Percentiles rank a stretch among this genome's conserved stretches.
phyloP scores from a whole-genome alignment of 805 yeast genomes.

The Myxozyma vanderwaltii region DNA sequence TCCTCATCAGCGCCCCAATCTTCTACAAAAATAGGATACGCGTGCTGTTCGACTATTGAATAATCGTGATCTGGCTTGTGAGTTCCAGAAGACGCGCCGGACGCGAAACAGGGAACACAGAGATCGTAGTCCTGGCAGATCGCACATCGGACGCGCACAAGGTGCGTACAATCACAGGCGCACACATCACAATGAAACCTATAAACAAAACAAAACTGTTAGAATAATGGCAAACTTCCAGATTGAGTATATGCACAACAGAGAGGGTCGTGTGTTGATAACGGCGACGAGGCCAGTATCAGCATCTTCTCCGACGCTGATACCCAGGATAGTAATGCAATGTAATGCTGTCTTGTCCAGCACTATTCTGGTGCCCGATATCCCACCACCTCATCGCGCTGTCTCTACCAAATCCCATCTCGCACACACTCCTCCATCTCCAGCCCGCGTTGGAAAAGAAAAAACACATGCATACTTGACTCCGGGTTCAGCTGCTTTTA shows the following conservation, averaged over 20 bases:
- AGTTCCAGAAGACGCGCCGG: constrained; percentile 74
- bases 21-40: constrained; percentile 84
- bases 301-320: background rate
- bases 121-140: constrained; percentile 90
- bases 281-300: background rate
- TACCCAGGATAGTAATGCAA: background rate
- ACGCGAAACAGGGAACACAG: constrained; percentile 96
- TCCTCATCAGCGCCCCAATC: constrained; percentile 98
- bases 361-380: background rate
- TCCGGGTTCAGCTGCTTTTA: constrained; percentile 44
- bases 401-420: too few species aligned
- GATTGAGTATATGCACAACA: background rate
- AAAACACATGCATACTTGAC: constrained; percentile 42
- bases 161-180: constrained; percentile 90
- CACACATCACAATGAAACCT: constrained; percentile 93
- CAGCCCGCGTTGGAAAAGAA: background rate
- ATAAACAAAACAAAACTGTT: background rate
- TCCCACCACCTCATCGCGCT: background rate
- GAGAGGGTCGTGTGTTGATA: background rate
- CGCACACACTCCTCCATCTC: background rate
- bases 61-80: constrained; percentile 96
- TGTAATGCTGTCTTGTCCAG: background rate
- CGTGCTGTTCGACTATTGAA: constrained; percentile 87
- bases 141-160: constrained; percentile 90
- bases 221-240: background rate